phyloP scores from a whole-genome alignment of 2,329 filamentous ascomycete species.

The Alternaria triticimaculans region DNA sequence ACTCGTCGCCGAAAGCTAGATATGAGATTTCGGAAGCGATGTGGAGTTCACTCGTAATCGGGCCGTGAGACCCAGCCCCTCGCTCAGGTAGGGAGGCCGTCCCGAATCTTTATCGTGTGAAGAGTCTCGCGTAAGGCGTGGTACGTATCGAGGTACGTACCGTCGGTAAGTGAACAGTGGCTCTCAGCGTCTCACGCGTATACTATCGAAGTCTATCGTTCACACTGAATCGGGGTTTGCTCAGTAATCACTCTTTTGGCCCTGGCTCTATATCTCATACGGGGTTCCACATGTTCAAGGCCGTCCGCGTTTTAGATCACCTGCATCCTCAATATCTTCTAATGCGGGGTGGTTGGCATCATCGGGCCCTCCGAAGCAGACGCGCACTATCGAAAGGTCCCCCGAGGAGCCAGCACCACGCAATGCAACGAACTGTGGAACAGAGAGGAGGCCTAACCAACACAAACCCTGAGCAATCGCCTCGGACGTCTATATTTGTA shows the following conservation, averaged over 20 bases:
- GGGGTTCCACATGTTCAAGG: background rate
- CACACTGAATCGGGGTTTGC: background rate
- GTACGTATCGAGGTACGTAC: background rate
- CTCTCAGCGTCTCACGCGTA: background rate
- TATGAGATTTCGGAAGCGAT: conserved; percentile 2
- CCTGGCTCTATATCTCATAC: background rate
- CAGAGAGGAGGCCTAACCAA: background rate
- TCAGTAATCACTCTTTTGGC: background rate
- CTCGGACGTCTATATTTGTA: background rate
- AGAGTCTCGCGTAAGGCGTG: background rate
- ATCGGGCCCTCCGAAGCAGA: background rate
- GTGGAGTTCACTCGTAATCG: background rate
- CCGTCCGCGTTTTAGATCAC: background rate
- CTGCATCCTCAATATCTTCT: background rate
- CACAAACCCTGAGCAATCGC: background rate
- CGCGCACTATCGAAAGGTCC: background rate
- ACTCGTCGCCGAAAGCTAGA: background rate
- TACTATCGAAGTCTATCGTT: background rate
- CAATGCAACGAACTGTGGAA: background rate
- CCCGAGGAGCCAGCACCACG: background rate
- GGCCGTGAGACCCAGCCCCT: background rate
- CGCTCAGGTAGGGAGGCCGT: background rate
- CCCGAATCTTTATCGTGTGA: background rate
- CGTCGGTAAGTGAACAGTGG: background rate
- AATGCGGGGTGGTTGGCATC: background rate